Base-by-base conservation (phyloP, 2,329 filamentous ascomycete genomes). In the Leptographium lundbergii region DNA sequence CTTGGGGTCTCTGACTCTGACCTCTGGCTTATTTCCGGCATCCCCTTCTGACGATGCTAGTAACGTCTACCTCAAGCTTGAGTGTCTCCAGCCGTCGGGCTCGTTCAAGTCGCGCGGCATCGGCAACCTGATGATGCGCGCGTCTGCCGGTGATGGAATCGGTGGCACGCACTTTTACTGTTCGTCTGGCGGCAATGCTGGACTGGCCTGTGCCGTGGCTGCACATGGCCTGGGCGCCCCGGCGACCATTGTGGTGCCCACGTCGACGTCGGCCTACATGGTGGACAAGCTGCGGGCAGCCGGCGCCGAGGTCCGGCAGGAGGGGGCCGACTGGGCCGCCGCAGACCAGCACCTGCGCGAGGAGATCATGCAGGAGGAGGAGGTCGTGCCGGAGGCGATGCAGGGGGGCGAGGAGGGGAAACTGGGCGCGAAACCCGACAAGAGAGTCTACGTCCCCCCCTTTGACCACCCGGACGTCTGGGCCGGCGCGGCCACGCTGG, bases 51-150 rank as follows among this genome's bases (percentile, higher is more conserved):
- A 54, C 36, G 59, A 56, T 6, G 6, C 4, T 27, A 77, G 87
- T 76, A 84, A 86, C 74, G 81, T 94, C 73, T 89, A 86, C 70
- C 82, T 94, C 67, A 94, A 94, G 71, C 81, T 92, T 60, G 89
- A 94, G 66, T 88, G 86, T 67, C 77, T 89, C 60, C 89, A 95
- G 70, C 89, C 89, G 9, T 87, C 86, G 9, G 87, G 87, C 63
- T 91, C 87, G 19, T 95, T 94, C 82, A 92, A 94, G 71, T 91
- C 87, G 51, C 79, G 82, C 66, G 88, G 86, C 59, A 83, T 91
- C 64, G 87, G 87, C 65, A 81, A 88, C 72, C 81, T 86, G 67
- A 82, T 89, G 69, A 77, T 84, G 57, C 74, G 76, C 62, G 74
- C 71, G 69, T 63, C 71, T 36, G 65, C 68, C 59, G 55, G 29